Conservation (phyloP, 2,329 filamentous ascomycete species). For the Parafenestella ontariensis region DNA sequence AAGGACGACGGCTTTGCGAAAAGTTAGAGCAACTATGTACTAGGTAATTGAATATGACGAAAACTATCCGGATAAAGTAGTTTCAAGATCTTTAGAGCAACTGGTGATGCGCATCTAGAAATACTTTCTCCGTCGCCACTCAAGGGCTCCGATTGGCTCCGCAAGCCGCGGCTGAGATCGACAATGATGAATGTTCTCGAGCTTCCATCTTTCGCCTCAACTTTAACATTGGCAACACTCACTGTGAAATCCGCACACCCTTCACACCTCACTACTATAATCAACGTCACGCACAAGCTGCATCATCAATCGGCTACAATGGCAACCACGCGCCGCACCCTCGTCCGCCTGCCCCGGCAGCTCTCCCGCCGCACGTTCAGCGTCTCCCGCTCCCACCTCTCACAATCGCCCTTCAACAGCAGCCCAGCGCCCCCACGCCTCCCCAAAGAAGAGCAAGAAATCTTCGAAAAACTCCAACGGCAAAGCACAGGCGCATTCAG, state of each 20-base stretch:
- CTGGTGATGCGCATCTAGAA: not conserved
- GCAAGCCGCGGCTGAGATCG: constrained; percentile 14
- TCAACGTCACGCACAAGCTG: too few species aligned
- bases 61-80: not conserved
- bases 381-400: constrained; percentile 15
- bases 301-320: not conserved
- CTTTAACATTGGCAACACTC: not conserved
- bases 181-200: constrained; percentile 7
- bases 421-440: constrained; percentile 82
- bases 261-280: not conserved
- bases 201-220: constrained; percentile 6
- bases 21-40: constrained; percentile 12
- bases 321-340: constrained; percentile 24
- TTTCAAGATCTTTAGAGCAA: not conserved
- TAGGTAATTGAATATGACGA: constrained; percentile 6
- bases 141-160: constrained; percentile 28
- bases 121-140: constrained; percentile 27
- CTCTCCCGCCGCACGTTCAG: constrained; percentile 32
- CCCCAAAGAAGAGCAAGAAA: constrained; percentile 84
- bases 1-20: constrained; percentile 4
- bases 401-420: constrained; percentile 36
- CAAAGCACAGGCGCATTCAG: constrained; percentile 78
- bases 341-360: constrained; percentile 31
- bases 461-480: constrained; percentile 86
- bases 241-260: too few species aligned